A percentile compares a stretch with the other conserved stretches of the same genome.
Evolutionary conservation across 352 stramenopile genomes (phyloP).

Genomic region (Blastocystis sp.): DNA sequence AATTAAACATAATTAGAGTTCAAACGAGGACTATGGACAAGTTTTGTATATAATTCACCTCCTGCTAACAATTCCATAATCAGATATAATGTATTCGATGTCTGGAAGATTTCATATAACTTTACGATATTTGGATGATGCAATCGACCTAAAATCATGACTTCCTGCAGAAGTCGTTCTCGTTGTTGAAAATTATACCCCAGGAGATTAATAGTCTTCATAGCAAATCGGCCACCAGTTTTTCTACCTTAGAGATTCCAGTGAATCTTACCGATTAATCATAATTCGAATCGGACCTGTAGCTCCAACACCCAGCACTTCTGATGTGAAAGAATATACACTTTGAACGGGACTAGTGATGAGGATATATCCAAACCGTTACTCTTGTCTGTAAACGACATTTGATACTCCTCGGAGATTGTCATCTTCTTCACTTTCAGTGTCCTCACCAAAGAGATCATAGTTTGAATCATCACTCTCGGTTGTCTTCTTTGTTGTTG

Average conservation of each 20-base stretch:
- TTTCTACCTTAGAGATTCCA: background rate
- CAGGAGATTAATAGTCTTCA: slow-evolving; percentile 56
- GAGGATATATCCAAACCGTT: background rate
- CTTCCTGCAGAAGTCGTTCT: slow-evolving; percentile 53
- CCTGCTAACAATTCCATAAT: slow-evolving; percentile 58
- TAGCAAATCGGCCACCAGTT: slow-evolving; percentile 40
- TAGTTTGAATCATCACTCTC: background rate
- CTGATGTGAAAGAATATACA: slow-evolving; percentile 59
- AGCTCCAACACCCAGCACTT: slow-evolving; percentile 33
- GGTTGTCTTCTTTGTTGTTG: too few species aligned
- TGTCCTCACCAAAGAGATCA: slow-evolving; percentile 16
- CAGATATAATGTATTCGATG: slow-evolving; percentile 57
- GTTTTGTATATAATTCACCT: slow-evolving; percentile 49
- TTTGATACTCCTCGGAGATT: slow-evolving; percentile 44
- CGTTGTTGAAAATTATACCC: slow-evolving; percentile 45
- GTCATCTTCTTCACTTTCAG: slow-evolving; percentile 19
- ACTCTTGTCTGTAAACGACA: slow-evolving; percentile 57
- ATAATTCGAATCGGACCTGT: slow-evolving; percentile 46
- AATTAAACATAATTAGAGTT: background rate
- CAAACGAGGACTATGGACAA: slow-evolving; percentile 47
- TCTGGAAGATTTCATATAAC: slow-evolving; percentile 65
- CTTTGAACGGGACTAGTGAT: slow-evolving; percentile 45
- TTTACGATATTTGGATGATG: slow-evolving; percentile 68
- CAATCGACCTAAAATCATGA: slow-evolving; percentile 53
- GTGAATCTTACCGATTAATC: slow-evolving; percentile 20